Evolutionary conservation across 2,329 filamentous ascomycete species (phyloP).

Genomic region (Pseudonectria buxi): DNA sequence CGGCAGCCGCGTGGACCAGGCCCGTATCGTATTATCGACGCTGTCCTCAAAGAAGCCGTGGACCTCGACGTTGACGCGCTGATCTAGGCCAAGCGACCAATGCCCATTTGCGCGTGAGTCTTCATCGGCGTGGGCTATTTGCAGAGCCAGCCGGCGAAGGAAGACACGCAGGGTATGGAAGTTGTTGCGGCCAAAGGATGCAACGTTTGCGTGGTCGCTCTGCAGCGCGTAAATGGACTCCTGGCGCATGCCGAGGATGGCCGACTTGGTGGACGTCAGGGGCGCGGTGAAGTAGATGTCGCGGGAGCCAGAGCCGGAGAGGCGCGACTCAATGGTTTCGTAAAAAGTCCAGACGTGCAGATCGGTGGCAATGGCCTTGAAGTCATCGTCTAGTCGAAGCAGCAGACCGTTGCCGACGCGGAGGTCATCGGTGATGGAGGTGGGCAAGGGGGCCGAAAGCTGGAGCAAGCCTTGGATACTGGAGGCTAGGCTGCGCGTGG

Average conservation of each 20-base stretch:
- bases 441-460: conserved; percentile 43
- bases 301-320: conserved; percentile 37
- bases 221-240: conserved; percentile 48
- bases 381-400: conserved; percentile 45
- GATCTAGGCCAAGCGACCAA: conserved; percentile 41
- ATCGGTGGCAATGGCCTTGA: conserved; percentile 50
- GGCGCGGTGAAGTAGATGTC: conserved; percentile 54
- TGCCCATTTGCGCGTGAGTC: conserved; percentile 27
- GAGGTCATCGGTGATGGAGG: conserved; percentile 43
- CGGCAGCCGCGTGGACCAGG: conserved; percentile 46
- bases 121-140: conserved; percentile 29
- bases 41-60: conserved; percentile 55
- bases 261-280: conserved; percentile 51
- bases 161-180: conserved; percentile 39
- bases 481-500: conserved; percentile 47
- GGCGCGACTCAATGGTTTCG: conserved; percentile 53
- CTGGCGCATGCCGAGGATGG: conserved; percentile 42
- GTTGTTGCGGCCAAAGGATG: conserved; percentile 46
- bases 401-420: conserved; percentile 44
- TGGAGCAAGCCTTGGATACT: conserved; percentile 48
- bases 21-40: conserved; percentile 35
- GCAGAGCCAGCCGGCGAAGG: conserved; percentile 26
- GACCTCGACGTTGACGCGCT: conserved; percentile 49
- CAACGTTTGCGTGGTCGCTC: conserved; percentile 48
- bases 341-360: conserved; percentile 57